These are phyloP conservation scores for Priceomyces fermenticarens DNA, from an alignment of 805 yeast species.

Conservation along the genomic window DNA sequence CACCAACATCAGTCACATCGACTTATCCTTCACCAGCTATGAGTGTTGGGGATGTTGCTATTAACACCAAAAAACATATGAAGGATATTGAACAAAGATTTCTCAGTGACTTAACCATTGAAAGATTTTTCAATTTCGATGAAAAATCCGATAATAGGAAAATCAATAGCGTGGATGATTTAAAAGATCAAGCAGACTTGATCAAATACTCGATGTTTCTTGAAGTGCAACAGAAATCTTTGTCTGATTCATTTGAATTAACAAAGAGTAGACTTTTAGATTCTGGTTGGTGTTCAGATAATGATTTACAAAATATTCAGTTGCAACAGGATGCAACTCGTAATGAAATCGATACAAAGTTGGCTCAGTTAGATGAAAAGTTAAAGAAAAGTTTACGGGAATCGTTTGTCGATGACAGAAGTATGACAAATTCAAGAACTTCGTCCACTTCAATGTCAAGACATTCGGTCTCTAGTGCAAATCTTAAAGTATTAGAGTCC, in stretches of 20 bases:
- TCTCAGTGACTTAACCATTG: constrained; percentile 22
- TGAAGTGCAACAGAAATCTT: constrained; percentile 29
- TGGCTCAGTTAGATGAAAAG: constrained; percentile 35
- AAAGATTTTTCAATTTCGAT: not conserved
- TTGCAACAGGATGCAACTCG: constrained; percentile 36
- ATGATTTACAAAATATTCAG: constrained; percentile 38
- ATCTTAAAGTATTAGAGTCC: constrained; percentile 32
- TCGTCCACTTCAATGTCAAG: constrained; percentile 9
- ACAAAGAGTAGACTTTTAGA: constrained; percentile 29
- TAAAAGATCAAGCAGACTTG: constrained; percentile 21
- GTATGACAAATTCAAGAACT: constrained; percentile 5
- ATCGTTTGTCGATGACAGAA: constrained; percentile 14
- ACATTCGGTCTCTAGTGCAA: constrained; percentile 17
- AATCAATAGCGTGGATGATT: constrained; percentile 18
- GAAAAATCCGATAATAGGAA: not conserved
- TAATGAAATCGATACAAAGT: constrained; percentile 36
- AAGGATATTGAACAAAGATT: constrained; percentile 32
- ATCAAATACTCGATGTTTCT: constrained; percentile 31
- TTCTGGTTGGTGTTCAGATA: constrained; percentile 43
- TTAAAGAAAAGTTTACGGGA: constrained; percentile 27
- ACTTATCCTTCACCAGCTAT: constrained; percentile 37
- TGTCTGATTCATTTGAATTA: constrained; percentile 30
- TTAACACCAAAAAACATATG: constrained; percentile 24
- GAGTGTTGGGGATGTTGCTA: constrained; percentile 35
- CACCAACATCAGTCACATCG: constrained; percentile 29